A percentile compares a stretch with the other conserved stretches of the same genome.
phyloP scores from a whole-genome alignment of 2,329 filamentous ascomycete genomes.

The Coccinonectria pachysandricola region DNA sequence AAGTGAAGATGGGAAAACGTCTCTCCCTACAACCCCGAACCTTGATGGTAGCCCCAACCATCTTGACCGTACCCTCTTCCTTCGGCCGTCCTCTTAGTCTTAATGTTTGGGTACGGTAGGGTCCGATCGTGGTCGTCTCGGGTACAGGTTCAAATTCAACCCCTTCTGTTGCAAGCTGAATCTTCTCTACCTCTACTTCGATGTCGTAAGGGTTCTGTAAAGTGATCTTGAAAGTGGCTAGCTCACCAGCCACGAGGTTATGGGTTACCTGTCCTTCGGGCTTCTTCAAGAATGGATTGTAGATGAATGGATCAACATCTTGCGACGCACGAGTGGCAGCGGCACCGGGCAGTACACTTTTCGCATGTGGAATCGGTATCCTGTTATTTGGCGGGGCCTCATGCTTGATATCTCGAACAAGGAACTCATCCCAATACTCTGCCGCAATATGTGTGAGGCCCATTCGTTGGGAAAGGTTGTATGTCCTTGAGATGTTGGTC shows the following conservation, averaged over 20 bases:
- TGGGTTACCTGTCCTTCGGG: conserved; percentile 50
- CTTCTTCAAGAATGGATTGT: conserved; percentile 80
- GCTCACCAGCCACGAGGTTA: conserved; percentile 69
- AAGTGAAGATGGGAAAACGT: conserved; percentile 72
- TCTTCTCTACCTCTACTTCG: conserved; percentile 76
- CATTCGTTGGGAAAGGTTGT: conserved; percentile 64
- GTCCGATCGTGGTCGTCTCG: conserved; percentile 60
- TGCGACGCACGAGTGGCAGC: conserved; percentile 42
- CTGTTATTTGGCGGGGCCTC: conserved; percentile 50
- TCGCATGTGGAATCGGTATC: conserved; percentile 56
- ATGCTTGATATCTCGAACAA: conserved; percentile 68
- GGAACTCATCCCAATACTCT: conserved; percentile 95
- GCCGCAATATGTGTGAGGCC: conserved; percentile 61
- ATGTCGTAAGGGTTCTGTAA: conserved; percentile 94
- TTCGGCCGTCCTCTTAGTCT: conserved; percentile 59
- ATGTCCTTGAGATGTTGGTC: conserved; percentile 77
- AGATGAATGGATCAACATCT: conserved; percentile 77
- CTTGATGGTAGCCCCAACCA: conserved; percentile 71
- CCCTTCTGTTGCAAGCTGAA: conserved; percentile 65
- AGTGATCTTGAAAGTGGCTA: conserved; percentile 67
- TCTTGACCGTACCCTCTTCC: conserved; percentile 54
- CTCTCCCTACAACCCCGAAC: conserved; percentile 74
- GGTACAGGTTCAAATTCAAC: conserved; percentile 57
- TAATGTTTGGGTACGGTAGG: conserved; percentile 73
- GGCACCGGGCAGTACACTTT: conserved; percentile 41